Percentiles rank a stretch among this genome's conserved stretches.
Conservation (phyloP, 2,329 filamentous ascomycete species). For the Aureobasidium melanogenum region DNA sequence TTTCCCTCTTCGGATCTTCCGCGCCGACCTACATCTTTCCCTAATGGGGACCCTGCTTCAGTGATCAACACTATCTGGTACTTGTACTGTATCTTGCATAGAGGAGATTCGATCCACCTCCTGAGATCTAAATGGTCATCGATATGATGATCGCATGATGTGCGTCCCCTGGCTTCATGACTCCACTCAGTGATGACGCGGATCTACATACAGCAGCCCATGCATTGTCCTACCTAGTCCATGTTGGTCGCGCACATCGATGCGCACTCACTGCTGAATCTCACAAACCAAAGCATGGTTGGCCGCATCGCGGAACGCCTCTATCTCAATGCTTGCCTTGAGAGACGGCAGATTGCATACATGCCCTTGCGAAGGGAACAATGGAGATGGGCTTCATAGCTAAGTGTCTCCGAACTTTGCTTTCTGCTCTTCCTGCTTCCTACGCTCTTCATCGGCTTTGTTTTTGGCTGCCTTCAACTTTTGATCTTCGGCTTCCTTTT, state of each 20-base stretch:
- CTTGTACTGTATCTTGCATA: background rate
- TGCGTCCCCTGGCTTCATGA: background rate
- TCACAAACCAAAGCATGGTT: background rate
- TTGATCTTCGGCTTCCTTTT: conserved; percentile 8
- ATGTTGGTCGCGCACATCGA: background rate
- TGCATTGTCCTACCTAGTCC: conserved; percentile 7
- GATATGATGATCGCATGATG: background rate
- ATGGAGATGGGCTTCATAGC: background rate
- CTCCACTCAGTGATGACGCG: background rate
- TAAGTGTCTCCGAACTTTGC: conserved; percentile 3
- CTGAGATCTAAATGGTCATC: background rate
- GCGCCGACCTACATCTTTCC: background rate
- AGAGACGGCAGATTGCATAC: background rate
- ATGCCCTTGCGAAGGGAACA: background rate
- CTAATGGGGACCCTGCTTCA: background rate
- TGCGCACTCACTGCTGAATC: background rate
- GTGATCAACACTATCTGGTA: background rate
- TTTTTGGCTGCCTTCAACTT: conserved; percentile 13
- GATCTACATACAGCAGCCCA: background rate
- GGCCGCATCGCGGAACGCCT: background rate
- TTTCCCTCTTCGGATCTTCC: background rate
- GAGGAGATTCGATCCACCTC: background rate
- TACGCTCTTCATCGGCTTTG: conserved; percentile 11
- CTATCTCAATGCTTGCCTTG: background rate
- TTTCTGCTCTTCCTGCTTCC: conserved; percentile 12